A percentile compares a stretch with the other conserved stretches of the same genome.
phyloP scores from a whole-genome alignment of 2,329 filamentous ascomycete species.

The Arthroderma sp. region DNA sequence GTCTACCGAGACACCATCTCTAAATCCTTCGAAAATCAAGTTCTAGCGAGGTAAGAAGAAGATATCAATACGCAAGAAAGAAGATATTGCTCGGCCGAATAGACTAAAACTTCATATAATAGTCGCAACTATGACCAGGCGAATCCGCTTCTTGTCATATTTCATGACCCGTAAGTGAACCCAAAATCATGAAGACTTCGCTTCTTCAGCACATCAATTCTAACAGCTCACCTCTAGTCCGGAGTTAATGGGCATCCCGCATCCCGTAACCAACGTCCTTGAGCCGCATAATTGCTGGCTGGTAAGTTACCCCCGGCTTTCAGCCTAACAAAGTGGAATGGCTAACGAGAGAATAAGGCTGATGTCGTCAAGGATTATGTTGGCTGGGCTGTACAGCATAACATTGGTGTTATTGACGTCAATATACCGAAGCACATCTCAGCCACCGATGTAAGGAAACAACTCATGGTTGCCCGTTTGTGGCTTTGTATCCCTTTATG shows the following conservation, averaged over 20 bases:
- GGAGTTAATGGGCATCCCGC: constrained; percentile 53
- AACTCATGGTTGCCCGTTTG: not conserved
- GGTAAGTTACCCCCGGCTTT: constrained; percentile 41
- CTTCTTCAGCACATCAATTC: constrained; percentile 5
- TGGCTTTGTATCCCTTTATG: not conserved
- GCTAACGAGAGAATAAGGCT: constrained; percentile 41
- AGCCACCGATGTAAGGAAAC: constrained; percentile 42
- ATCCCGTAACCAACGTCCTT: constrained; percentile 56
- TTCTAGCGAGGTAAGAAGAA: constrained; percentile 54
- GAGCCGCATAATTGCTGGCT: constrained; percentile 80
- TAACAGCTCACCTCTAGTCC: constrained; percentile 39
- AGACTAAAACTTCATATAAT: not conserved
- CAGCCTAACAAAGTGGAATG: constrained; percentile 1
- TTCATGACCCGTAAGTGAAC: constrained; percentile 69
- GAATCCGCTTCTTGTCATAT: constrained; percentile 63
- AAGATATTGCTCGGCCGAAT: not conserved
- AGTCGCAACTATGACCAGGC: constrained; percentile 52
- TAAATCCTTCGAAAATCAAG: constrained; percentile 72
- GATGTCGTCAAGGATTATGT: constrained; percentile 72
- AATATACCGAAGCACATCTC: constrained; percentile 74
- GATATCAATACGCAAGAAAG: not conserved
- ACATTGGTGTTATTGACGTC: constrained; percentile 77
- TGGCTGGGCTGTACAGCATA: constrained; percentile 64
- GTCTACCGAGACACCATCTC: constrained; percentile 62
- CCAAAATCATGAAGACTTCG: not conserved